A percentile compares a stretch with the other conserved stretches of the same genome.
These are phyloP conservation scores for Schizothecium vesticola DNA, from an alignment of 495 filamentous ascomycete genomes.

Conservation along the genomic window DNA sequence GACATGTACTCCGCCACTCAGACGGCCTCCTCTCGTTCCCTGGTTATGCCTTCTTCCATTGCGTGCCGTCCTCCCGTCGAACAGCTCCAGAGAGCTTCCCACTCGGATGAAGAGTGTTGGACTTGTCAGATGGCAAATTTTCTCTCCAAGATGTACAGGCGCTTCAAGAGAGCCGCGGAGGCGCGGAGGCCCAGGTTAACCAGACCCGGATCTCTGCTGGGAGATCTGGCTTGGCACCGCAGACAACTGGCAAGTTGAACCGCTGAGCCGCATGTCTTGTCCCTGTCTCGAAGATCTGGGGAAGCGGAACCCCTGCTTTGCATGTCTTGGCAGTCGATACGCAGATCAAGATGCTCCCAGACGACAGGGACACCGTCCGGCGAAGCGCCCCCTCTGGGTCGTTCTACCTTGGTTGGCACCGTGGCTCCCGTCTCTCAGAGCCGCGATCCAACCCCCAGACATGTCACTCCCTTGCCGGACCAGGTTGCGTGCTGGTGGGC, in stretches of 20 bases:
- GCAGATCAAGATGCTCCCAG: constrained; percentile 5
- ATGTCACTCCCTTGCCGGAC: neutral
- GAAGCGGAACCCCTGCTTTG: constrained; percentile 7
- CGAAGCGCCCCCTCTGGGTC: neutral
- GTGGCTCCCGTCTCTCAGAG: neutral
- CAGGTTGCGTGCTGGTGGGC: neutral
- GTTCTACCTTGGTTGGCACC: neutral
- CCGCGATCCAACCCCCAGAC: neutral
- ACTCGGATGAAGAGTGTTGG: neutral
- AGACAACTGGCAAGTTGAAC: constrained; percentile 2
- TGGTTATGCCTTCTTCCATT: neutral
- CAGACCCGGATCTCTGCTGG: constrained; percentile 1
- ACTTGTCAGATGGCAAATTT: neutral
- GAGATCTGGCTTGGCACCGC: constrained; percentile 9
- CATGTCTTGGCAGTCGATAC: constrained; percentile 12
- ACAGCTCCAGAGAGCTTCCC: neutral
- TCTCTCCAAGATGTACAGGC: neutral
- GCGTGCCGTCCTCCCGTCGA: neutral
- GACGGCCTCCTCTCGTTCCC: neutral
- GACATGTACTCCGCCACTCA: neutral
- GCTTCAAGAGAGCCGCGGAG: neutral
- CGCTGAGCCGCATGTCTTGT: constrained; percentile 10
- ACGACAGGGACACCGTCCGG: neutral
- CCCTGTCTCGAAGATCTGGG: constrained; percentile 10
- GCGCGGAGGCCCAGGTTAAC: neutral